phyloP scores from a whole-genome alignment of 257 asterid genomes.

The Nicotiana undulata region DNA sequence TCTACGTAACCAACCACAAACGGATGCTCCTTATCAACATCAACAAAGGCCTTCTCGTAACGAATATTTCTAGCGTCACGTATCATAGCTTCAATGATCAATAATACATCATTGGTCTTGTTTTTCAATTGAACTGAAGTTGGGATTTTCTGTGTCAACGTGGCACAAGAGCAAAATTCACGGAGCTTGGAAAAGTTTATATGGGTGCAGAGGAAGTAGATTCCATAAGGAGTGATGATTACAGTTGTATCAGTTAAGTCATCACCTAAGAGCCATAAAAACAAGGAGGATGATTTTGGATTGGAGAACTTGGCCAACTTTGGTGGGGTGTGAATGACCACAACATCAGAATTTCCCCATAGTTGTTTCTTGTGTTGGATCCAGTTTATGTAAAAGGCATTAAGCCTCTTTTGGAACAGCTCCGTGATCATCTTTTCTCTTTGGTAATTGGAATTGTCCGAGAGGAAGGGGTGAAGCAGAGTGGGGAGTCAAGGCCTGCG shows the following conservation, averaged over 20 bases:
- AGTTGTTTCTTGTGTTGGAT: background rate
- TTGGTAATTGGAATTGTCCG: background rate
- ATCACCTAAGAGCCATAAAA: constrained; percentile 1
- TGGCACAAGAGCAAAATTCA: background rate
- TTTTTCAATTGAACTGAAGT: background rate
- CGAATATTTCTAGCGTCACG: background rate
- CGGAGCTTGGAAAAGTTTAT: background rate
- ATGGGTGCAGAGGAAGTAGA: background rate
- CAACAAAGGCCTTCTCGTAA: background rate
- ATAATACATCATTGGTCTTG: background rate
- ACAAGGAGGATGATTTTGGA: background rate
- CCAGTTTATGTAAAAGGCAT: background rate
- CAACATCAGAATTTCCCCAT: background rate
- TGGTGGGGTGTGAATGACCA: background rate
- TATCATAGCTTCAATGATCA: background rate
- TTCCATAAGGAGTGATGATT: background rate
- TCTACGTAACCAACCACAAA: background rate
- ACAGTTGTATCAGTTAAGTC: background rate
- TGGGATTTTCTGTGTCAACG: background rate
- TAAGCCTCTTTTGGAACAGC: background rate
- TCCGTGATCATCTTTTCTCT: background rate
- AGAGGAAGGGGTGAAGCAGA: background rate
- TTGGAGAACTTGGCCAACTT: background rate
- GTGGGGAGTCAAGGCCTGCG: background rate
- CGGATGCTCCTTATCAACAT: background rate